A percentile compares a stretch with the other conserved stretches of the same genome.
Conservation (phyloP, 345 rosid genomes). For the thale cress (Arabidopsis thaliana) region DNA sequence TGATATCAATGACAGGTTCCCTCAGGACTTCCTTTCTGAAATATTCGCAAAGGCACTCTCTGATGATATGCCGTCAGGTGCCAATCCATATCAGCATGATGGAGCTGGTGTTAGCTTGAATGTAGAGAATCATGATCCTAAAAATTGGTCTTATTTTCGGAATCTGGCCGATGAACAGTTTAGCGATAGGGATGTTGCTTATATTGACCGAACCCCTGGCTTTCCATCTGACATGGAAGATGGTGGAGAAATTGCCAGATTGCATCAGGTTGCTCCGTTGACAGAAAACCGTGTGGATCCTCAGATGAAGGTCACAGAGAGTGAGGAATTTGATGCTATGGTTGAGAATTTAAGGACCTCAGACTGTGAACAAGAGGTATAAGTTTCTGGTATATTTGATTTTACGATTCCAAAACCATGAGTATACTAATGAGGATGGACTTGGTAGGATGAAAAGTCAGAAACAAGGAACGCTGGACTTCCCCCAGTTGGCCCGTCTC, state of each 20-base stretch:
- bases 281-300: constrained; percentile 48
- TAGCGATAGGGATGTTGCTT: constrained; percentile 60
- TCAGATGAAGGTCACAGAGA: constrained; percentile 57
- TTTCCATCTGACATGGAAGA: constrained; percentile 52
- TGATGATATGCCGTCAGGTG: constrained; percentile 52
- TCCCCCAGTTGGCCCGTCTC: constrained; percentile 60
- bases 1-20: constrained; percentile 88
- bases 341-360: constrained; percentile 61
- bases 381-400: constrained; percentile 41
- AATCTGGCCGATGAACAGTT: constrained; percentile 81
- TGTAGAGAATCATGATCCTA: constrained; percentile 83
- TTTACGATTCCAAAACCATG: constrained; percentile 28
- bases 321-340: constrained; percentile 67
- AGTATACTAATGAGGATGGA: constrained; percentile 37
- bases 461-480: constrained; percentile 58
- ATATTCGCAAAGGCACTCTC: constrained; percentile 66
- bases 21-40: constrained; percentile 82
- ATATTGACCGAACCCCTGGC: constrained; percentile 65
- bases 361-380: constrained; percentile 69
- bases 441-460: constrained; percentile 61
- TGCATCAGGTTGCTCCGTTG: constrained; percentile 46
- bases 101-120: constrained; percentile 82
- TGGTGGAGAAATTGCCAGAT: constrained; percentile 44
- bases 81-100: constrained; percentile 57
- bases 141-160: constrained; percentile 92